A percentile compares a stretch with the other conserved stretches of the same genome.
Conservation (phyloP, 345 rosid species). For the Fremontodendron californicum region DNA sequence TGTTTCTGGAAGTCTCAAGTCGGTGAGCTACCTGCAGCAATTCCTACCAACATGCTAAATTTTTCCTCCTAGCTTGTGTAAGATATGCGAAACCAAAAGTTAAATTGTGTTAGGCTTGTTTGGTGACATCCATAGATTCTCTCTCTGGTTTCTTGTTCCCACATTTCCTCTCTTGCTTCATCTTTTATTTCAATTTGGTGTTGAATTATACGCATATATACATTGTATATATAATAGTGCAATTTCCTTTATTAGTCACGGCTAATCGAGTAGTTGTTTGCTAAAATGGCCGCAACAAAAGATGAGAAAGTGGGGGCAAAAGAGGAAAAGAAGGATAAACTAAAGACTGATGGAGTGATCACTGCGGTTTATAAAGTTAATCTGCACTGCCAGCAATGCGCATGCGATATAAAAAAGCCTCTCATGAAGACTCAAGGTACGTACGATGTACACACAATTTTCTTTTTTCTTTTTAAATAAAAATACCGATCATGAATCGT, state of each 20-base stretch:
- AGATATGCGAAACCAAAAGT: not conserved
- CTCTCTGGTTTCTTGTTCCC: not conserved
- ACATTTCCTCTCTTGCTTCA: not conserved
- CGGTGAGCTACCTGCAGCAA: slow-evolving; percentile 36
- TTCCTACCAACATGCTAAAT: slow-evolving; percentile 20
- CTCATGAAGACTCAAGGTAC: slow-evolving; percentile 52
- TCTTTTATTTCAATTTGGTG: not conserved
- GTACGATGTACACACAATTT: too few relatives aligned
- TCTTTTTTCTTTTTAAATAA: too few relatives aligned
- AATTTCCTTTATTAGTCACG: not conserved
- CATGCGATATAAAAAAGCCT: slow-evolving; percentile 58
- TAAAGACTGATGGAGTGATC: slow-evolving; percentile 30
- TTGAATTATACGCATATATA: not conserved
- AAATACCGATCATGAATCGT: too few relatives aligned
- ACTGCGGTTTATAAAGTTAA: slow-evolving; percentile 72
- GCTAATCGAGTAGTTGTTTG: not conserved
- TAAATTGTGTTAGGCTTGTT: not conserved
- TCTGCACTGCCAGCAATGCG: slow-evolving; percentile 74
- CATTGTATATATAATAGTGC: not conserved
- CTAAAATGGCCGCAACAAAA: slow-evolving; percentile 32
- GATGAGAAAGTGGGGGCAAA: slow-evolving; percentile 26
- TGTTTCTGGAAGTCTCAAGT: slow-evolving; percentile 9
- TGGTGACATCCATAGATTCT: not conserved
- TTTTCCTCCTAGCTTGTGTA: not conserved
- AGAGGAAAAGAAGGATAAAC: not conserved